Evolutionary conservation across 2,329 filamentous ascomycete species (phyloP), one percentile per base, ranked within the genome.

Genomic region (Blastomyces emzantsi): DNA sequence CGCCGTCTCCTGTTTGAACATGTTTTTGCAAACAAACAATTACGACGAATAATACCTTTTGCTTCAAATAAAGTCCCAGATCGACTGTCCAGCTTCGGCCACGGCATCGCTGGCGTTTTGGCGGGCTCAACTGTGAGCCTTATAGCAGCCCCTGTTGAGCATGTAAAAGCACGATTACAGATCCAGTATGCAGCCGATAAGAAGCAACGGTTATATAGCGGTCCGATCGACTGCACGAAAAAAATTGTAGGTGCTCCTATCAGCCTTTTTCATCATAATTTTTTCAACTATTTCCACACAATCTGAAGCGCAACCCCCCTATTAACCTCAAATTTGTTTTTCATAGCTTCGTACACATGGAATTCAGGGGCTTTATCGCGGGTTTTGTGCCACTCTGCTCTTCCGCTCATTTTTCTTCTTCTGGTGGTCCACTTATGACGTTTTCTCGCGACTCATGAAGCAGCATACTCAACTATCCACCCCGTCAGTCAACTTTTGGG

Each of bases 381-480:
- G 94, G 0, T 82, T 99, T 15, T 80, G 78, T 47, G 90, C 94
- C 1, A 97, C 94, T 0, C 80, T 97, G 59, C 76, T 97, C 58
- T 97, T 97, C 79, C 85, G 94, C 22, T 86, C 87, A 17, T 96
- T 93, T 79, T 99, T 99, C 82, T 97, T 96, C 82, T 94, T 88
- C 80, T 97, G 92, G 92, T 99, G 94, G 94, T 87, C 87, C n/a
- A 89, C 87, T 65, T 99, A 99, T 79, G 93, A 97, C 71, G 70
- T 96, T 39, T 83, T 97, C 69, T 90, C 90, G 5, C 82, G 85
- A 28, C 78, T 82, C 64, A 79, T 97, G 72, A 80, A 84, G 62
- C 76, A 84, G 22, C 80, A 86, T 70, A 96, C 92, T 2, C 76
- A 70, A 15, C 78, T 97, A 62, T 89, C 89, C 62, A 85, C 86